Evolutionary conservation across 1,284 basidiomycete species (phyloP).

Genomic region (Bondarzewia mesenterica): DNA sequence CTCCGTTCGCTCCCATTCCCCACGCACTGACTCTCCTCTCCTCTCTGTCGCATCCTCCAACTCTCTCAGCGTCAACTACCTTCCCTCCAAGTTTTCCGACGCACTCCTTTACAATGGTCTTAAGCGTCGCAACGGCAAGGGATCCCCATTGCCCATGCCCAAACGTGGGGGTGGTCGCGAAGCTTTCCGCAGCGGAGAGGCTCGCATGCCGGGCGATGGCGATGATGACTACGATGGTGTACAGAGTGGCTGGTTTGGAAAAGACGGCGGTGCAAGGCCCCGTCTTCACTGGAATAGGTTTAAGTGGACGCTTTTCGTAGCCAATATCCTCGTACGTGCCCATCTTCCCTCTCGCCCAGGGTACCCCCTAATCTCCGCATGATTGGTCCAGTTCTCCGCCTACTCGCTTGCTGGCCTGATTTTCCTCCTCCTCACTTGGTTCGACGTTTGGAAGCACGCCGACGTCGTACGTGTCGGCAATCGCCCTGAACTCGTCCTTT

Average conservation of each 20-base stretch:
- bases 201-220: conserved; percentile 42
- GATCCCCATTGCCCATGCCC: conserved; percentile 18
- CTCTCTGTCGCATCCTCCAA: conserved; percentile 14
- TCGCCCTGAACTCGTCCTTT: conserved; percentile 44
- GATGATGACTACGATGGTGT: conserved; percentile 48
- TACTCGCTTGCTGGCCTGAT: conserved; percentile 44
- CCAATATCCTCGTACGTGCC: conserved; percentile 41
- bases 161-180: conserved; percentile 48
- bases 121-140: conserved; percentile 28
- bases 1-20: conserved; percentile 19
- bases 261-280: conserved; percentile 30
- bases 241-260: conserved; percentile 27
- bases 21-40: conserved; percentile 20
- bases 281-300: conserved; percentile 51
- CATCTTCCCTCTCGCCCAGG: background rate
- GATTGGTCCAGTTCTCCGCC: conserved; percentile 33
- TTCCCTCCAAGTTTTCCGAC: conserved; percentile 50
- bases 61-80: conserved; percentile 46
- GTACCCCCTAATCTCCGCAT: background rate
- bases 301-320: conserved; percentile 49
- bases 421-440: conserved; percentile 50
- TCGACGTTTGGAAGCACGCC: conserved; percentile 48
- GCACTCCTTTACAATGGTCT: conserved; percentile 36
- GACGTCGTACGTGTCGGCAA: conserved; percentile 54
- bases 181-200: conserved; percentile 38